These are phyloP conservation scores for Syncephalis plumigaleata DNA, from an alignment of 371 early-diverging fungal species.

Conservation along the genomic window DNA sequence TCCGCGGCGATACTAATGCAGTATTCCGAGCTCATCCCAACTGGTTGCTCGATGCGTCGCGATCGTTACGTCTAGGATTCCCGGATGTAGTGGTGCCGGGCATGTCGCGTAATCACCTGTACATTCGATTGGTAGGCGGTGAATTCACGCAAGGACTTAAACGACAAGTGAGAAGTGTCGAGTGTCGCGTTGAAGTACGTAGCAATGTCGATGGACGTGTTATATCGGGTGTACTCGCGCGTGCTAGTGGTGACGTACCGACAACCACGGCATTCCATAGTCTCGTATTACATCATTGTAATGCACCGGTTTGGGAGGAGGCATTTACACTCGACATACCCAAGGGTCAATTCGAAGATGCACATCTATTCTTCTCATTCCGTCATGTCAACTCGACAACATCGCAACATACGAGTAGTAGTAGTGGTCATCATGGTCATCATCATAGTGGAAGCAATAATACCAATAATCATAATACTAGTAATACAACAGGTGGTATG, in stretches of 20 bases:
- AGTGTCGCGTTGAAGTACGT: slow-evolving; percentile 38
- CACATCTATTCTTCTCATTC: slow-evolving; percentile 41
- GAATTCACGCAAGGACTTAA: slow-evolving; percentile 33
- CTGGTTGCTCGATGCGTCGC: slow-evolving; percentile 21
- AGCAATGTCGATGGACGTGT: slow-evolving; percentile 27
- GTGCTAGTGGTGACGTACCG: slow-evolving; percentile 26
- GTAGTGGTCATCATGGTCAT: no score
- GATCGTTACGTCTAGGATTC: slow-evolving; percentile 38
- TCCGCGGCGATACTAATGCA: slow-evolving; percentile 23
- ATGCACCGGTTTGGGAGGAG: slow-evolving; percentile 47
- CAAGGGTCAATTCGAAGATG: slow-evolving; percentile 23
- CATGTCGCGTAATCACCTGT: slow-evolving; percentile 38
- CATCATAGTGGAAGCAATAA: no score
- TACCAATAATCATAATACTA: no score
- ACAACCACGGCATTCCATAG: slow-evolving; percentile 32
- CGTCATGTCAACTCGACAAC: slow-evolving; percentile 4
- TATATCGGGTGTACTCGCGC: slow-evolving; percentile 31
- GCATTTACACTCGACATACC: slow-evolving; percentile 34
- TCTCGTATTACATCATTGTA: slow-evolving; percentile 41
- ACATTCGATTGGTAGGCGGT: slow-evolving; percentile 37
- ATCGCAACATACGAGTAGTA: no score
- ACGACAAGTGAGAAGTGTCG: slow-evolving; percentile 28
- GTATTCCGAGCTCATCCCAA: slow-evolving; percentile 26
- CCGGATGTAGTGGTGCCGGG: slow-evolving; percentile 45
- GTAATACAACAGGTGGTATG: no score